Conservation (phyloP, 2,329 filamentous ascomycete species). For the Xylaria hypoxylon region DNA sequence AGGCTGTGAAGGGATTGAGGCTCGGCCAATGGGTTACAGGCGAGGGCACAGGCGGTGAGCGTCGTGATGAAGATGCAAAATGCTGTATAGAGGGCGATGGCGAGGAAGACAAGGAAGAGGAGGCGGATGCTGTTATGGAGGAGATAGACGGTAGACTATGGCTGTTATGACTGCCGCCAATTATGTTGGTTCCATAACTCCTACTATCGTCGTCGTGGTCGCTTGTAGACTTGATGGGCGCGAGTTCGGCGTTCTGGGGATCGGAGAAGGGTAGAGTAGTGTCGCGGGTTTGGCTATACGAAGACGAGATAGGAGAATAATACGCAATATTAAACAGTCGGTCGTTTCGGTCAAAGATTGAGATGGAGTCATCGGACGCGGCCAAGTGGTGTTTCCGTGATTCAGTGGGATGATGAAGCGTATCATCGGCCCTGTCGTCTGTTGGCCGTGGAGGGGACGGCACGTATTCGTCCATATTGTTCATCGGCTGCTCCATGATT, state of each 20-base stretch:
- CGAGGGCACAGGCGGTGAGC: slow-evolving; percentile 44
- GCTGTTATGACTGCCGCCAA: slow-evolving; percentile 30
- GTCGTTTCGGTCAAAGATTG: slow-evolving; percentile 46
- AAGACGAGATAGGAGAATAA: slow-evolving; percentile 51
- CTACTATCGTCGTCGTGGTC: slow-evolving; percentile 44
- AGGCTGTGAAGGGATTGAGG: slow-evolving; percentile 62
- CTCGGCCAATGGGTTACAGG: slow-evolving; percentile 59
- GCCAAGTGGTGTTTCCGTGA: slow-evolving; percentile 43
- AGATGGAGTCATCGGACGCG: slow-evolving; percentile 34
- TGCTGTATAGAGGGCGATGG: slow-evolving; percentile 39
- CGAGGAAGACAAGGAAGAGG: slow-evolving; percentile 42
- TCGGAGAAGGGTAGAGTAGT: slow-evolving; percentile 51
- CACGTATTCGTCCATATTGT: slow-evolving; percentile 57
- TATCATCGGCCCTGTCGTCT: slow-evolving; percentile 45
- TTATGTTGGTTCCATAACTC: slow-evolving; percentile 2
- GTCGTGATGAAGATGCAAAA: slow-evolving; percentile 39
- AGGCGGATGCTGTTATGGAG: slow-evolving; percentile 52
- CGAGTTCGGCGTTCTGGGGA: slow-evolving; percentile 54
- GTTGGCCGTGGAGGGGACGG: slow-evolving; percentile 54
- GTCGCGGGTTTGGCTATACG: slow-evolving; percentile 54
- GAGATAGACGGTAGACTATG: slow-evolving; percentile 58
- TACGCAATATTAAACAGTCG: slow-evolving; percentile 51
- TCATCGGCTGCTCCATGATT: slow-evolving; percentile 54
- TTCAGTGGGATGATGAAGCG: slow-evolving; percentile 21
- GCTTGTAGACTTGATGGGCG: slow-evolving; percentile 56